Evolutionary conservation across 805 yeast genomes (phyloP), one percentile per base, ranked within the genome.

Genomic region (Kazachstania viticola): DNA sequence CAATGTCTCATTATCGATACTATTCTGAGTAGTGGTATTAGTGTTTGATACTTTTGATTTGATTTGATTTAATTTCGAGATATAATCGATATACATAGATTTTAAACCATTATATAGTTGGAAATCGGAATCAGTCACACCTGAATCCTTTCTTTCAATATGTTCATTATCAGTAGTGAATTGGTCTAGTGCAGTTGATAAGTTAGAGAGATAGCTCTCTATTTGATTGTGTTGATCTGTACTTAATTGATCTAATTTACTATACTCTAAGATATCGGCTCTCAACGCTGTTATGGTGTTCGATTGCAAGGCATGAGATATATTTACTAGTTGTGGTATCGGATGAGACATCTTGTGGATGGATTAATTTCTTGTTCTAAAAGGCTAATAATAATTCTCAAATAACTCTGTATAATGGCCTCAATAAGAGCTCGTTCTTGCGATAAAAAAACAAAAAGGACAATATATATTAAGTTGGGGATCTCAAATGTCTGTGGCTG

Each of bases 281-380:
- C 55, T 45, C 17, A 54, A 49, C 34, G 48, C 44, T 29, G 51
- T 49, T 13, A 54, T 42, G 11, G 45, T 38, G 13, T 42, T 30
- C 11, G 57, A 45, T 28, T 46, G 49, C 33, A 54, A 41, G 6
- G 57, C 51, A 35, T 54, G 52, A 25, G 51, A 39, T 13, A 54
- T 51, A 33, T 54, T 46, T 27, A 54, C 54, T 32, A 41, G 30
- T 36, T 53, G 56, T 17, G 58, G 59, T 22, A 52, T 45, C 12
- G 49, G 48, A 24, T 39, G 31, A 14, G 51, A 40, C 49, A 45
- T 41, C 25, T 12, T 37, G 14, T 17, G 11, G 15, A 5, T 17
- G 15, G 26, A 8, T 28, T n/a, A n/a, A n/a, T n/a, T n/a, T n/a
- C n/a, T n/a, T n/a, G n/a, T n/a, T n/a, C n/a, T n/a, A n/a, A n/a